Evolutionary conservation across 2,329 filamentous ascomycete genomes (phyloP).

Genomic region (Arachnomyces sp.): DNA sequence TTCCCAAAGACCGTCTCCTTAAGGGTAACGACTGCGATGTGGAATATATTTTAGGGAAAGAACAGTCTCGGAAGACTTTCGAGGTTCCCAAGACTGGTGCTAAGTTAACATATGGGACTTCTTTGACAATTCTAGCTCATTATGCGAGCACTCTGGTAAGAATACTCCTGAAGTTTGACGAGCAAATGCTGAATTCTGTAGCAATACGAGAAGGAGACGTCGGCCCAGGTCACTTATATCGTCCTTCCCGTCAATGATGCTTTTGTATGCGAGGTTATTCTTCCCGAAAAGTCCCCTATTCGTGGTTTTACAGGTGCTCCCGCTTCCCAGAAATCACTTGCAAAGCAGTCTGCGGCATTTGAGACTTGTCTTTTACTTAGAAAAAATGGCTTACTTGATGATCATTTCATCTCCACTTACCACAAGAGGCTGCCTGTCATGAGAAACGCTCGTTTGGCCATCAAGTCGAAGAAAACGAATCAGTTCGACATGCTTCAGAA

Average conservation of each 20-base stretch:
- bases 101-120: slow-evolving; percentile 68
- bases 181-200: slow-evolving; percentile 15
- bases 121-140: slow-evolving; percentile 61
- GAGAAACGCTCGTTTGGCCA: slow-evolving; percentile 77
- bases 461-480: slow-evolving; percentile 68
- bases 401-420: slow-evolving; percentile 65
- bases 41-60: slow-evolving; percentile 49
- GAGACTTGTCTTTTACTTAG: slow-evolving; percentile 67
- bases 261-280: slow-evolving; percentile 68
- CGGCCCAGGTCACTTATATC: slow-evolving; percentile 52
- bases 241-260: slow-evolving; percentile 49
- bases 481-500: slow-evolving; percentile 74
- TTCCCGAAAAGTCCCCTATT: slow-evolving; percentile 70
- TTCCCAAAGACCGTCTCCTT: slow-evolving; percentile 69
- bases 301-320: slow-evolving; percentile 56
- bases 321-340: slow-evolving; percentile 63
- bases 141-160: slow-evolving; percentile 62
- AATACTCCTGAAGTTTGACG: neutral
- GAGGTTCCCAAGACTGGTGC: slow-evolving; percentile 62
- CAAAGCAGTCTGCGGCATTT: slow-evolving; percentile 85
- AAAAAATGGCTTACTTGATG: slow-evolving; percentile 60
- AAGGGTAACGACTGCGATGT: slow-evolving; percentile 52
- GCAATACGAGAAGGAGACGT: slow-evolving; percentile 42
- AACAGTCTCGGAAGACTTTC: slow-evolving; percentile 46
- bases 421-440: slow-evolving; percentile 66